Base-by-base conservation (phyloP, 768 basidiomycete genomes). In the Jaapia argillacea region DNA sequence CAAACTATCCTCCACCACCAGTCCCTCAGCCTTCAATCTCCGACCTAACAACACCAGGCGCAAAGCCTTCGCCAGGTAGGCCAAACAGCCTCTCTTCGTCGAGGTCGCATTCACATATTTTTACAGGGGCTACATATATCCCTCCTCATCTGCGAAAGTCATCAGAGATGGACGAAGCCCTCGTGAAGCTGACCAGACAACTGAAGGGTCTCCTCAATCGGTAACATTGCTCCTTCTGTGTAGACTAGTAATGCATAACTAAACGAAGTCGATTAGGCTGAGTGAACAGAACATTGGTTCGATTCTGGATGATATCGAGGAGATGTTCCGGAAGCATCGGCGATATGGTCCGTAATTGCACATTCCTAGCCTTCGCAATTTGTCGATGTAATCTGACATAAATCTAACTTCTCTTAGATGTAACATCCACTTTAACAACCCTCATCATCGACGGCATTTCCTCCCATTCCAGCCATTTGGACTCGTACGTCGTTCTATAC, bases 141-240 rank as follows among this genome's bases (percentile, higher is more conserved):
- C 90, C 91, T 1, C 90, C 92, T 1, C 79, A 86, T 52, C 62
- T 90, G 2, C 74, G 88, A 52, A 58, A n/a, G 64, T 70, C 2
- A 68, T 69, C 28, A 61, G 60, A 13, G 54, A 65, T 21, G 54
- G 48, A 35, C 56, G 69, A 71, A 47, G 68, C 62, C 23, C 54
- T 61, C 40, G 48, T 68, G 10, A 86, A 84, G 59, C 68, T 96
- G 26, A 75, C 68, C 2, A 72, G 81, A 38, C 86, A 84, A 51
- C 61, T 89, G 23, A 92, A 96, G 63, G 93, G 91, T 56, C 62
- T 91, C 14, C 70, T 96, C 39, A 96, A 97, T 61, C 74, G 85
- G 89, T 87, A 52, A 36, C 36, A 20, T 10, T 31, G 40, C 25
- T 26, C 31, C 10, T 25, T 26, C 26, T 31, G 12, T 18, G 10